Base-by-base conservation (phyloP, 768 basidiomycete species). In the Gloeopeniophorella convolvens region DNA sequence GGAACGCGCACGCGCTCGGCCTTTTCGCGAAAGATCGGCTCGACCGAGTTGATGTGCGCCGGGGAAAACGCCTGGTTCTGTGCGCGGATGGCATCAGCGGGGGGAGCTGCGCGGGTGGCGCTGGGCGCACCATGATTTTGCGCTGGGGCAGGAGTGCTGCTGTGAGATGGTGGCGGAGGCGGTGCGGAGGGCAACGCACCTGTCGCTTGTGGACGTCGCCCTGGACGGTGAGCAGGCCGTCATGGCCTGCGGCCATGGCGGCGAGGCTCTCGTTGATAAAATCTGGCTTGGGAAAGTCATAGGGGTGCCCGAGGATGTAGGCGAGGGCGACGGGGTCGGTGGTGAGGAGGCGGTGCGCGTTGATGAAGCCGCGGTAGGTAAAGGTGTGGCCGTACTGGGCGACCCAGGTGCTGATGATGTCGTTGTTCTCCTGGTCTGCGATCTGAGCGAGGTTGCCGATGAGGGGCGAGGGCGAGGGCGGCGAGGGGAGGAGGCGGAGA, bases 251-350 rank as follows among this genome's bases (percentile, higher is more conserved):
- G 23, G 69, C 71, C 76, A 79, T 79, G 32, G 68, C 67, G 0
- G 76, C 74, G 18, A 79, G 67, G 48, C 63, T 70, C 34, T 79
- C 76, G 12, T 72, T 63, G 13, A 80, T 68, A 52, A 79, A 78
- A 50, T 77, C 73, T 2, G 82, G 80, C 63, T 85, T 85, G 24
- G 77, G 80, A 58, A 77, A 81, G 48, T 76, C 68, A 52, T 82
- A 77, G 0, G 78, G 70, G 44, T 74, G 70, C 8, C 69, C 65
- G 41, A 86, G 72, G 37, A 87, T 78, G 49, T 83, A 74, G 3
- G 72, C 67, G 32, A 85, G 62, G 1, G 82, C 80, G 16, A 68
- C 62, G 3, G 77, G 75, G 64, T 84, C 83, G 41, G 74, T 75
- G 6, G 79, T 80, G 64, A 80, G 69, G 50, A 85, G 69, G 20